Evolutionary conservation across 192 early-diverging fungal genomes (phyloP), one percentile per base, ranked within the genome.

Genomic region (Umbelopsis vinacea): DNA sequence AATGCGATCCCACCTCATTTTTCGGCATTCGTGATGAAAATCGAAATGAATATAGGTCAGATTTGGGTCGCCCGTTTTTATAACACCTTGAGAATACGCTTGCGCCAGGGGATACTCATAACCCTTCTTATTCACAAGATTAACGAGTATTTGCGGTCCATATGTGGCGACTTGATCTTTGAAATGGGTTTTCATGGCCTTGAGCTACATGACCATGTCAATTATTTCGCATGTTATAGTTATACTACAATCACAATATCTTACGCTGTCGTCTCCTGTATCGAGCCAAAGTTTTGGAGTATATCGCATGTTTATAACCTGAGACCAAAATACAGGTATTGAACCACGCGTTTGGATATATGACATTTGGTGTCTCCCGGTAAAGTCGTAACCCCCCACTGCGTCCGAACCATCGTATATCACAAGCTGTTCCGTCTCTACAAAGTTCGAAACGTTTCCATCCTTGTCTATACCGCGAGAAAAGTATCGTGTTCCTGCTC

Each of bases 271-370:
- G 23, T 83, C 83, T 55, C 82, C 83, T 4, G 87, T 85, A 69
- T 93, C 89, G 66, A 98, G 75, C 69, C 91, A 87, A 47, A 98
- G 86, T 67, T 87, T 84, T 8, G 98, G 98, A 43, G 92, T 92
- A 73, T 99, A 99, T 70, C 92, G 89, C 76, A 97, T 85, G 79
- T 97, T 97, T 75, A 91, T 91, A 68, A 94, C 80, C 76, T 99
- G 98, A 22, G 88, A 84, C 98, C 98, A 99, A 74, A 87, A 95
- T 23, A 97, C 71, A 17, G 98, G 98, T 55, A 99, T 94, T 6
- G 96, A 97, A 6, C 98, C 98, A 67, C 97, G 89, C 33, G 92
- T 94, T 75, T 99, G 97, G 29, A 98, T 91, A 83, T 94, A 95
- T 1, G 95, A 87, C 71, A 92, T 55, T 37, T 86, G 73, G 37